Percentiles rank a stretch among this genome's conserved stretches.
phyloP scores from a whole-genome alignment of 805 yeast species.

The baker's yeast (Saccharomyces cerevisiae) region DNA sequence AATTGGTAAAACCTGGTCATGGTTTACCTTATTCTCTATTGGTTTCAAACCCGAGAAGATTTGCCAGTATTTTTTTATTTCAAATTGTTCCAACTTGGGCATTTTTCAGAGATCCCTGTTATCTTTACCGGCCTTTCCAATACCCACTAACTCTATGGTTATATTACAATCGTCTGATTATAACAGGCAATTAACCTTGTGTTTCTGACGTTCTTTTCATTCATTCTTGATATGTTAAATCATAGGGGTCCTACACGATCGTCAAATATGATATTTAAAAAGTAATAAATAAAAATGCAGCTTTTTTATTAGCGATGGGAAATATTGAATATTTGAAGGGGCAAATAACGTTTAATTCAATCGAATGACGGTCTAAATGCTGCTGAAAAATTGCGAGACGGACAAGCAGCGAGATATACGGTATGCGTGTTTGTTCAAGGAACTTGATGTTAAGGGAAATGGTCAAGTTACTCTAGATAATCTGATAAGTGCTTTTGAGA shows the following conservation, averaged over 20 bases:
- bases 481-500: constrained; percentile 34
- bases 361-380: not conserved
- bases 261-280: not conserved
- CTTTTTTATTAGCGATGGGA: not conserved
- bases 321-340: not conserved
- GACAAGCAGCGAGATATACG: constrained; percentile 30
- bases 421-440: constrained; percentile 34
- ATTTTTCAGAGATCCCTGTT: constrained; percentile 9
- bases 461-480: constrained; percentile 34
- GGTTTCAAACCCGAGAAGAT: constrained; percentile 89
- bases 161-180: not conserved
- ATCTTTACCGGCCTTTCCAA: not conserved
- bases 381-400: constrained; percentile 7
- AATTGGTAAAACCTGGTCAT: constrained; percentile 78
- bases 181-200: not conserved
- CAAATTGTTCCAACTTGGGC: constrained; percentile 87
- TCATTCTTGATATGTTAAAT: not conserved
- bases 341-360: not conserved
- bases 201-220: not conserved
- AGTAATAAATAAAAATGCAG: not conserved
- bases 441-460: constrained; percentile 35
- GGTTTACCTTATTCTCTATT: constrained; percentile 64
- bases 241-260: not conserved
- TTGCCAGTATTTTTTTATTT: constrained; percentile 96
- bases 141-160: not conserved